Evolutionary conservation across 2,329 filamentous ascomycete species (phyloP), one percentile per base, ranked within the genome.

Genomic region (Fusarium sp.): DNA sequence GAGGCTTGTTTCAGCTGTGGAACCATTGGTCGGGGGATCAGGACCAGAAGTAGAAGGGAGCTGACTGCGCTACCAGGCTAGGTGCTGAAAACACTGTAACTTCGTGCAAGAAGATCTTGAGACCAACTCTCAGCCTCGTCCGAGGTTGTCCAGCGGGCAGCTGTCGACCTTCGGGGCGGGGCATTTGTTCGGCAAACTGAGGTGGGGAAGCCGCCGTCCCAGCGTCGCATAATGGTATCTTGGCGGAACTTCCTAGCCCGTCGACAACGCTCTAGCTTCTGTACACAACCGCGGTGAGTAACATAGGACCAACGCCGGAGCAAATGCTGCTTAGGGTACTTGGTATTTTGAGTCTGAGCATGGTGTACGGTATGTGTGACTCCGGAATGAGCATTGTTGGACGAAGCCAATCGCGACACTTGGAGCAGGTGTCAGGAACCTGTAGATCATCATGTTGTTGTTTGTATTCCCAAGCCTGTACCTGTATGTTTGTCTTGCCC

Each of bases 41-140:
- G 63, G 69, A 49, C 66, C 56, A 42, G 63, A 71, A 73, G 40
- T 44, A 72, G 71, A 71, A 74, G 52, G 57, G 59, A 73, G 45
- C n/a, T 60, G 66, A 58, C 32, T 49, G 42, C 47, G 18, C 18
- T 38, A 30, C 24, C 34, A 38, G 34, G 34, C 34, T 38, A 38
- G 9, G 34, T 51, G 59, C 58, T 53, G 46, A 49, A 61, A 51
- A 56, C 34, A 42, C 45, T 54, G 32, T 51, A 53, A 27, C 27
- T 47, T 49, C 22, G 52, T 29, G 29, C 15, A 45, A 44, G 49
- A 38, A 42, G 47, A 38, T 44, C 24, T 38, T 30, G 50, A 47
- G 46, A 45, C 40, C 22, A 43, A 60, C 20, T 15, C 45, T 59
- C 46, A 52, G 53, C 46, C 46, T 66, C 54, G 42, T 38, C 40